These are phyloP conservation scores for Paratinospora sagittata DNA, from an alignment of 164 flowering plant species.

Conservation along the genomic window DNA sequence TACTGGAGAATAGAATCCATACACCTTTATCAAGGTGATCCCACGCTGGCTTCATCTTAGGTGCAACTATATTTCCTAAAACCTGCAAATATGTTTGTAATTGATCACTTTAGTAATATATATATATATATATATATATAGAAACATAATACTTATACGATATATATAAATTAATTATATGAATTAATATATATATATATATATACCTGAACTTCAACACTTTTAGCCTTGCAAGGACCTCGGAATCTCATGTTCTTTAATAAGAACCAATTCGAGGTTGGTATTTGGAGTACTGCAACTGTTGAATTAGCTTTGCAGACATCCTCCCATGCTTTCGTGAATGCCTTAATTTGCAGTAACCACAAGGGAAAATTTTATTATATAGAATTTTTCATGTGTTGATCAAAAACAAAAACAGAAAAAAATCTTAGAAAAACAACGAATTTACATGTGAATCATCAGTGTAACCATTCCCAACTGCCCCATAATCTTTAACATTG, in stretches of 20 bases:
- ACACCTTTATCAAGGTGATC: not conserved
- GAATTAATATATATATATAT: too few relatives aligned
- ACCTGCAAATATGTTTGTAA: not conserved
- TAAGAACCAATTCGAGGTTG: not conserved
- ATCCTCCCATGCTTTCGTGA: slow-evolving; percentile 2
- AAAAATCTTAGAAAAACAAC: not conserved
- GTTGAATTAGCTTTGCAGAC: not conserved
- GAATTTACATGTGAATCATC: slow-evolving; percentile 8
- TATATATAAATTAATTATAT: not conserved
- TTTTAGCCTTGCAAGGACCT: slow-evolving; percentile 2
- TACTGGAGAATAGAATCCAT: too few relatives aligned
- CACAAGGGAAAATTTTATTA: too few relatives aligned
- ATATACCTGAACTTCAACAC: not conserved
- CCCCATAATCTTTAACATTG: slow-evolving; percentile 8
- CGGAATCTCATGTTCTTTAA: too few relatives aligned
- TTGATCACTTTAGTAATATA: not conserved
- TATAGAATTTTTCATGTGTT: too few relatives aligned
- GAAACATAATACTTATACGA: not conserved
- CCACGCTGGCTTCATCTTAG: not conserved
- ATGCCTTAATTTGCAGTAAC: too few relatives aligned
- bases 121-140: not conserved
- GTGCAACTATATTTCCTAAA: not conserved
- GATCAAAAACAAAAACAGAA: not conserved
- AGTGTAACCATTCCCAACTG: slow-evolving; percentile 4
- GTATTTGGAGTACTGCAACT: not conserved